Conservation (phyloP, 2,329 filamentous ascomycete species). For the Penicillium palitans region DNA sequence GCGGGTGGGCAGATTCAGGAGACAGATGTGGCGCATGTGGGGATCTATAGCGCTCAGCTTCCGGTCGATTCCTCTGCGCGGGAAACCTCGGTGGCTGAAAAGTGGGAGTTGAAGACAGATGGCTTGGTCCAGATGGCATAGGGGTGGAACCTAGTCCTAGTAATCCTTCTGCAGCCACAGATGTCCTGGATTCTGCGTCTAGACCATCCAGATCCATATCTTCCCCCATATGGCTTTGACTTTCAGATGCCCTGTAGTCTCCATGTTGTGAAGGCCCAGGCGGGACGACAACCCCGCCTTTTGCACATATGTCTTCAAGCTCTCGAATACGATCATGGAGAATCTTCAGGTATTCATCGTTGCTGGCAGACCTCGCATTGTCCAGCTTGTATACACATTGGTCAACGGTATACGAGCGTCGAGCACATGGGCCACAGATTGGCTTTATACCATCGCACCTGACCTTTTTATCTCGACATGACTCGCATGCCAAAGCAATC, state of each 20-base stretch:
- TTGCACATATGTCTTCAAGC: constrained; percentile 28
- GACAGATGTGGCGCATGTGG: constrained; percentile 1
- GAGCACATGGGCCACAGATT: constrained; percentile 46
- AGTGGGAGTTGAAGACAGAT: constrained; percentile 1
- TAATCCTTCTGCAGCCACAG: constrained; percentile 22
- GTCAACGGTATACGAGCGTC: constrained; percentile 35
- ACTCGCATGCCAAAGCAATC: constrained; percentile 46
- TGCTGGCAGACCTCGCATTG: constrained; percentile 40
- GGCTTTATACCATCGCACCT: constrained; percentile 49
- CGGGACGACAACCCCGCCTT: constrained; percentile 23
- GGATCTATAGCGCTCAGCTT: not conserved
- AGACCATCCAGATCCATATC: constrained; percentile 2
- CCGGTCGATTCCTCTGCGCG: not conserved
- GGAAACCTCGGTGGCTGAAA: constrained; percentile 1
- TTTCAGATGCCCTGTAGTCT: not conserved
- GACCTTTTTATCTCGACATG: constrained; percentile 45
- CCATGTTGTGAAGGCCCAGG: constrained; percentile 8
- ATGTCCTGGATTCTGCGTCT: constrained; percentile 20
- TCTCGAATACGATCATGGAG: constrained; percentile 32
- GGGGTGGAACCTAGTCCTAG: constrained; percentile 18
- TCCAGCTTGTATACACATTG: constrained; percentile 44
- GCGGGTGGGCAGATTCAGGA: not conserved
- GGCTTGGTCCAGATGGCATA: not conserved
- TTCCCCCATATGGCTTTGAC: not conserved
- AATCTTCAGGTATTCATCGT: constrained; percentile 34